Base-by-base conservation (phyloP, 192 early-diverging fungal species). In the Coemansia sp. region DNA sequence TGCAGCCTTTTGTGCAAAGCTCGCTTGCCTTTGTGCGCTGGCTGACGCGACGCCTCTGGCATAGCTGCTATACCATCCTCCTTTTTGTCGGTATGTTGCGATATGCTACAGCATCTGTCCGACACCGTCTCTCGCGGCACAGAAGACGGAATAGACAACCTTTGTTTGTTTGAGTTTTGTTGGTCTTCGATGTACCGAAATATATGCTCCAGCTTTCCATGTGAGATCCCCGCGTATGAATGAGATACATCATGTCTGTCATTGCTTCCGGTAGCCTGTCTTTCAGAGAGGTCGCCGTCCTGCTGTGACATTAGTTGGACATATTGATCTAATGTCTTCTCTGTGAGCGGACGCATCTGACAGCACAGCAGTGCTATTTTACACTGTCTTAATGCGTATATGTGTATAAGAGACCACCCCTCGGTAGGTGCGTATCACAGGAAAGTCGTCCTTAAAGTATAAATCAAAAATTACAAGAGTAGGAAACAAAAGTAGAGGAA, bases 201-300 rank as follows among this genome's bases (percentile, higher is more conserved):
- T 27, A 81, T 69, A 46, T 63, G 78, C 21, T 63, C 69, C 54
- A 70, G 63, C 64, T 81, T 81, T 20, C 50, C 54, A 10, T 68
- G 50, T n/a, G 69, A 59, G 24, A 74, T 63, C 30, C 54, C 27
- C 46, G 74, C 25, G 60, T 33, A 51, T 22, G 63, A 10, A 56
- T 46, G 56, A 33, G 54, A 22, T 46, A 31, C 14, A 24, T 14
- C 57, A 27, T 29, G 25, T 19, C 36, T 56, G 42, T 63, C 36
- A 30, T 20, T 25, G 32, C 19, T 27, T 54, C 58, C 25, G 63
- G 20, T 20, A 61, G 63, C 57, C 51, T 57, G 6, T 59, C 57
- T 29, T 33, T 32, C 51, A 23, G 32, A 30, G 9, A 27, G 3
- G 22, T 36, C 56, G 22, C 27, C 39, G 2, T 65, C 70, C 59